Evolutionary conservation across 202 grass and related monocot species (phyloP).

Genomic region (Eragrostis tef): DNA sequence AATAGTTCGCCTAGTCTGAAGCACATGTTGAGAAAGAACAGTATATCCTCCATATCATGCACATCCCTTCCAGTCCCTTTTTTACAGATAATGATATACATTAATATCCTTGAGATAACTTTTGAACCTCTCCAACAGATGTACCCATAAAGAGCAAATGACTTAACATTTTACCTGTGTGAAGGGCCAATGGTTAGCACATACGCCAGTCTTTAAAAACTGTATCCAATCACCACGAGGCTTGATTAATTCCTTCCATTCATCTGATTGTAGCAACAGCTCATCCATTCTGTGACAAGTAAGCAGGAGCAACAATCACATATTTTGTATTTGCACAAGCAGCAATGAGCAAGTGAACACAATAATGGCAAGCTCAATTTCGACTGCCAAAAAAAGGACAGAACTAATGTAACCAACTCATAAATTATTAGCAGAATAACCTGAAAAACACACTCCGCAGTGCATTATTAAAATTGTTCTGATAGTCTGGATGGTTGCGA

Average conservation of each 20-base stretch:
- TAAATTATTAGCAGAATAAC: constrained; percentile 40
- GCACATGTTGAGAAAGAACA: background rate
- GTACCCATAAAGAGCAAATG: constrained; percentile 28
- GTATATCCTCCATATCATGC: constrained; percentile 19
- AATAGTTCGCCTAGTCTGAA: background rate
- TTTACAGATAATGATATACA: constrained; percentile 38
- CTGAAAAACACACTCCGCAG: constrained; percentile 16
- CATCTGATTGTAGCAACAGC: constrained; percentile 22
- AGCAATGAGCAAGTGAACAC: constrained; percentile 5
- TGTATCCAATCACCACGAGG: background rate
- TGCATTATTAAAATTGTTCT: constrained; percentile 1
- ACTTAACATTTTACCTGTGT: constrained; percentile 32
- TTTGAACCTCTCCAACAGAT: constrained; percentile 10
- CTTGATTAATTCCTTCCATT: constrained; percentile 21
- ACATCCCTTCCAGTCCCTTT: background rate
- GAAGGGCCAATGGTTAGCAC: background rate
- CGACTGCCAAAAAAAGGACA: background rate
- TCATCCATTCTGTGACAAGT: constrained; percentile 39
- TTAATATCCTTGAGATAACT: background rate
- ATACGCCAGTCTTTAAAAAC: background rate
- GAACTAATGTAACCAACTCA: background rate
- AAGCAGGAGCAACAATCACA: background rate
- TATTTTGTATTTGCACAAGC: background rate
- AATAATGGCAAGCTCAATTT: background rate
- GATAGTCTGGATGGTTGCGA: background rate